These are phyloP conservation scores for Neoarthrinium moseri DNA, from an alignment of 2,329 filamentous ascomycete species.

Conservation along the genomic window DNA sequence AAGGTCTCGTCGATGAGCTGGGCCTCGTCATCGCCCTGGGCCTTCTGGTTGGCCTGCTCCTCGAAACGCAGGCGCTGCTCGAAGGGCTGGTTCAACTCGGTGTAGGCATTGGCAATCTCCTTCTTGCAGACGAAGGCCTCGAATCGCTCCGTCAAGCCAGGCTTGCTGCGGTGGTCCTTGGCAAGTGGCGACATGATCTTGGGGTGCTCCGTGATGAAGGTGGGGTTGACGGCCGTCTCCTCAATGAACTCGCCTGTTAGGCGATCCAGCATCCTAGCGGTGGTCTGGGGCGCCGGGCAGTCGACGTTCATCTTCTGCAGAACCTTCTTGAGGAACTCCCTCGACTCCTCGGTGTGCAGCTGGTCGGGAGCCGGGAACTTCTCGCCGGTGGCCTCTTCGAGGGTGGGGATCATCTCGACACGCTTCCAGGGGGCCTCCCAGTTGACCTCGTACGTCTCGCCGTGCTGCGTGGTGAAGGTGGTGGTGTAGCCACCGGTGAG, in stretches of 20 bases:
- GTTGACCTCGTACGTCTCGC: slow-evolving; percentile 87
- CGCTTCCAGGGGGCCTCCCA: slow-evolving; percentile 94
- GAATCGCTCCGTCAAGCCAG: slow-evolving; percentile 92
- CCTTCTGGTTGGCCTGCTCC: slow-evolving; percentile 95
- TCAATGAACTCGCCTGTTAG: slow-evolving; percentile 94
- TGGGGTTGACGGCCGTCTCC: slow-evolving; percentile 70
- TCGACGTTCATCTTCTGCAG: slow-evolving; percentile 81
- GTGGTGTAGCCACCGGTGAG: slow-evolving; percentile 84
- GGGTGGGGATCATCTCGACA: slow-evolving; percentile 91
- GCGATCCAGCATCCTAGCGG: slow-evolving; percentile 94
- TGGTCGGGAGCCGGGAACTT: slow-evolving; percentile 90
- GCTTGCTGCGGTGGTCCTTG: slow-evolving; percentile 83
- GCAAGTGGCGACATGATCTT: slow-evolving; percentile 84
- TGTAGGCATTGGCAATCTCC: slow-evolving; percentile 96
- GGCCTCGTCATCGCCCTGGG: slow-evolving; percentile 93
- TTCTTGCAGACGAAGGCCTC: slow-evolving; percentile 97
- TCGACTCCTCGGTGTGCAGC: slow-evolving; percentile 85
- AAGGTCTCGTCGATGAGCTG: slow-evolving; percentile 97
- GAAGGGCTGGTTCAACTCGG: slow-evolving; percentile 95
- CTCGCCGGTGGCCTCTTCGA: slow-evolving; percentile 87
- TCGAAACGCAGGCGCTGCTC: slow-evolving; percentile 90
- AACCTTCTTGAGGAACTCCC: slow-evolving; percentile 70
- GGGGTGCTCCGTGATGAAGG: slow-evolving; percentile 82
- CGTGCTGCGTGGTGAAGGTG: slow-evolving; percentile 80
- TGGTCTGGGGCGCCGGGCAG: slow-evolving; percentile 87